Evolutionary conservation across 306 rosid genomes (phyloP), one percentile per base, ranked within the genome.

Genomic region (Elaeagnus macrophylla): DNA sequence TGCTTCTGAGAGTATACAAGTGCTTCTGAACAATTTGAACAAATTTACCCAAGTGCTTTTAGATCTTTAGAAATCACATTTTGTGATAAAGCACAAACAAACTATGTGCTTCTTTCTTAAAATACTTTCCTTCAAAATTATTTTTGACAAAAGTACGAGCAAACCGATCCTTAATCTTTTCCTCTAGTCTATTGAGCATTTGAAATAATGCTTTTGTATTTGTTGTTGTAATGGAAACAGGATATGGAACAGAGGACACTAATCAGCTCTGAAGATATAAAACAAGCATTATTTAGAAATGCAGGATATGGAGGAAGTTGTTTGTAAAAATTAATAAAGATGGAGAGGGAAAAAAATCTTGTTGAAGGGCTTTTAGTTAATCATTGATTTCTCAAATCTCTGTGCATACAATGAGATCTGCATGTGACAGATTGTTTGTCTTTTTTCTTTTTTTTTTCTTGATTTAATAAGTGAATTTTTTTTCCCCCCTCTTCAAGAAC

Each of bases 221-320:
- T 49, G 15, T 41, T 60, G 10, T 37, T 75, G 61, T 61, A 35
- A 47, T 63, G 60, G 67, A 7, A 52, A 59, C 59, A 90, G 95
- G 86, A 76, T 49, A 51, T 59, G 76, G 81, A 79, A 55, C 73
- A 63, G 69, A 67, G 76, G 44, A 42, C 73, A 53, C 56, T 18
- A 57, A 5, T 72, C 52, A 65, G 61, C 56, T 63, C 85, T 15
- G 97, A 80, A 63, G 94, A 90, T 10, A 62, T 90, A 73, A 86
- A 90, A 72, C 90, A 90, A 68, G 79, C 83, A 6, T 64, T 90
- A 41, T 86, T 81, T 68, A 81, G 82, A 80, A 83, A 81, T 56
- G 90, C 97, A 53, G 97, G 97, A 8, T 90, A 90, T 76, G 97
- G 94, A 61, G 97, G 95, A 73, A 83, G 84, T 46, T 86, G 95